Percentiles rank a stretch among this genome's conserved stretches.
phyloP scores from a whole-genome alignment of 495 filamentous ascomycete species.

The Cercophora newfieldiana region DNA sequence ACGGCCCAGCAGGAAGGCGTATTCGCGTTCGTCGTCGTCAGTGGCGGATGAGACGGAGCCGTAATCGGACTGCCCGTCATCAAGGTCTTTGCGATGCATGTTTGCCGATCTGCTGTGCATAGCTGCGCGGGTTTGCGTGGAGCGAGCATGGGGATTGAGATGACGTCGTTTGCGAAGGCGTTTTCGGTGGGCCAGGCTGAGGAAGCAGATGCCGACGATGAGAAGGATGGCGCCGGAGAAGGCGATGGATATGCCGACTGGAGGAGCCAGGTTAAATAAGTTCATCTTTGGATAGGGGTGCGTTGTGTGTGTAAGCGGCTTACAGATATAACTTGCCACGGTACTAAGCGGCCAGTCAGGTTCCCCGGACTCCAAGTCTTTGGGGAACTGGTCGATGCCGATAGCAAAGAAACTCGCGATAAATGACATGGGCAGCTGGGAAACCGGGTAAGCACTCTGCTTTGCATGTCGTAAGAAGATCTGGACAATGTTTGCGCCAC shows the following conservation, averaged over 20 bases:
- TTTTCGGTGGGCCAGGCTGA: background rate
- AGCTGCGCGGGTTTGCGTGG: background rate
- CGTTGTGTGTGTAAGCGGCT: background rate
- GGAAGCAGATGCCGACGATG: background rate
- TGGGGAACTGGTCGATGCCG: background rate
- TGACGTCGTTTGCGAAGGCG: background rate
- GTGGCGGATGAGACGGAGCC: background rate
- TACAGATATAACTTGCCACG: background rate
- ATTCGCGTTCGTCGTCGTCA: background rate
- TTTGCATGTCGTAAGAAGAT: background rate
- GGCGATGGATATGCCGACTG: constrained; percentile 14
- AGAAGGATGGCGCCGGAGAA: constrained; percentile 7
- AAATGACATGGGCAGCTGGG: constrained; percentile 10
- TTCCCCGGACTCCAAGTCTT: background rate
- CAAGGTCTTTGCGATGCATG: background rate
- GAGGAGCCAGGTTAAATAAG: background rate
- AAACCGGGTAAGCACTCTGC: background rate
- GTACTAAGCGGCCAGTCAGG: constrained; percentile 6
- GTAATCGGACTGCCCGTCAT: background rate
- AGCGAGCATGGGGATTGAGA: background rate
- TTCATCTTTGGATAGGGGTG: too few species aligned
- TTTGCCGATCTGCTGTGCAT: background rate
- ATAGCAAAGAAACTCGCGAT: constrained; percentile 7
- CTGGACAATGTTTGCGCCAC: background rate
- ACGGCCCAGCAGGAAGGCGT: constrained; percentile 2